Evolutionary conservation across 768 basidiomycete genomes (phyloP).

Genomic region (Hysterangium stoloniferum): DNA sequence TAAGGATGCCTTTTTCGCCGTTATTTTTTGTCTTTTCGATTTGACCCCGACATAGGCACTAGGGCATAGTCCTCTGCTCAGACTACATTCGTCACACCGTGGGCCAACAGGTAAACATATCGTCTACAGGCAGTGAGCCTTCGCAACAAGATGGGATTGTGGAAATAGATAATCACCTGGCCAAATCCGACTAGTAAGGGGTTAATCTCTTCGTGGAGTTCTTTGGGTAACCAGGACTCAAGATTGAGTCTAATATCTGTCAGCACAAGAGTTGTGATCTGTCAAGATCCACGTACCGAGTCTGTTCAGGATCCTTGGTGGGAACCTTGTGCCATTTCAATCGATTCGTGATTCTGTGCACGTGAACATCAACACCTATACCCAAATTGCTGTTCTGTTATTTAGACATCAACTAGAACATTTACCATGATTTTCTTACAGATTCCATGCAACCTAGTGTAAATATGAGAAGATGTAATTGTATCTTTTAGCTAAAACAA

Average conservation of each 20-base stretch:
- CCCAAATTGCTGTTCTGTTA: slow-evolving; percentile 67
- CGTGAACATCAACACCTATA: slow-evolving; percentile 95
- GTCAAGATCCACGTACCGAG: slow-evolving; percentile 42
- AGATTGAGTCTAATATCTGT: slow-evolving; percentile 49
- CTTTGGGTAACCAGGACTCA: slow-evolving; percentile 76
- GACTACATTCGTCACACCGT: slow-evolving; percentile 53
- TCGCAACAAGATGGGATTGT: neutral
- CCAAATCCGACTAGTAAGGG: slow-evolving; percentile 79
- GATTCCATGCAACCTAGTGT: slow-evolving; percentile 58
- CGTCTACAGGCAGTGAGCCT: slow-evolving; percentile 31
- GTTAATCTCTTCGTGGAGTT: slow-evolving; percentile 69
- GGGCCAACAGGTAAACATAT: slow-evolving; percentile 62
- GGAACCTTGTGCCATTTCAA: slow-evolving; percentile 85
- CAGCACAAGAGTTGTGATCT: neutral
- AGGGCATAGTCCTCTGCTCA: slow-evolving; percentile 58
- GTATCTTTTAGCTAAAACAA: neutral
- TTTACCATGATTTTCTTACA: too few species aligned
- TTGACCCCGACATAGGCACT: slow-evolving; percentile 39
- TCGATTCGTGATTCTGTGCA: slow-evolving; percentile 90
- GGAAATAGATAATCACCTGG: slow-evolving; percentile 41
- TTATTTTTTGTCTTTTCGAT: slow-evolving; percentile 14
- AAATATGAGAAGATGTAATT: neutral
- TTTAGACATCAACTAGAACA: too few species aligned
- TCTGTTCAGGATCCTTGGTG: slow-evolving; percentile 84
- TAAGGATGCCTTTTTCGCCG: slow-evolving; percentile 22